Evolutionary conservation across 345 rosid species (phyloP).

Genomic region (Acer negundo): DNA sequence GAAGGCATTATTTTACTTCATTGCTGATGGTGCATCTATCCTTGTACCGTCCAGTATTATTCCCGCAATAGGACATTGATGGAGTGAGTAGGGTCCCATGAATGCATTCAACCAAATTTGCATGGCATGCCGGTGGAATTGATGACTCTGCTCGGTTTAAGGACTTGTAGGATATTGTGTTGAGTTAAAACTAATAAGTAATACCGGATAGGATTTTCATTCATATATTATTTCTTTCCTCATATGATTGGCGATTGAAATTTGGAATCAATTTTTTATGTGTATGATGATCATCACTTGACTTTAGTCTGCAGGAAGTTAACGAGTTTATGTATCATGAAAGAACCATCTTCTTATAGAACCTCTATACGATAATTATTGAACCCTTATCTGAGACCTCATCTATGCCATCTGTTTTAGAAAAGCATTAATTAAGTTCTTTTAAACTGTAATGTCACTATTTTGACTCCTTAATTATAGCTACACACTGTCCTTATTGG

Average conservation of each 20-base stretch:
- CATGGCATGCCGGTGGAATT: conserved; percentile 21
- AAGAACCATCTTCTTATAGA: background rate
- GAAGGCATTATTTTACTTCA: background rate
- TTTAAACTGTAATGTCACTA: background rate
- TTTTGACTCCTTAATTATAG: background rate
- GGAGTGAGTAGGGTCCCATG: conserved; percentile 25
- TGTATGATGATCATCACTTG: background rate
- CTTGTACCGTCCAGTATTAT: background rate
- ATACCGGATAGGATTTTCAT: background rate
- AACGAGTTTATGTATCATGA: background rate
- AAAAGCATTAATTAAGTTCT: background rate
- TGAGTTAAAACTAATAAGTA: conserved; percentile 21
- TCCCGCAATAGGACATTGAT: conserved; percentile 9
- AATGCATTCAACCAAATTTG: conserved; percentile 22
- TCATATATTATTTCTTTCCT: conserved; percentile 1
- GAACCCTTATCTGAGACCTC: background rate
- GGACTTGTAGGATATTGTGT: conserved; percentile 17
- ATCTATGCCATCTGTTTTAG: background rate
- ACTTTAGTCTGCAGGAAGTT: conserved; percentile 1
- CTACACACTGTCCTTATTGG: background rate
- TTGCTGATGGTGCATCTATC: background rate
- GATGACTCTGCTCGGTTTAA: conserved; percentile 25
- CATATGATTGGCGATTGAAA: background rate
- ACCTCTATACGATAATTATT: background rate
- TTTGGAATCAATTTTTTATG: background rate